Base-by-base conservation (phyloP, 371 early-diverging fungal species). In the Dinochytrium kinnereticum region DNA sequence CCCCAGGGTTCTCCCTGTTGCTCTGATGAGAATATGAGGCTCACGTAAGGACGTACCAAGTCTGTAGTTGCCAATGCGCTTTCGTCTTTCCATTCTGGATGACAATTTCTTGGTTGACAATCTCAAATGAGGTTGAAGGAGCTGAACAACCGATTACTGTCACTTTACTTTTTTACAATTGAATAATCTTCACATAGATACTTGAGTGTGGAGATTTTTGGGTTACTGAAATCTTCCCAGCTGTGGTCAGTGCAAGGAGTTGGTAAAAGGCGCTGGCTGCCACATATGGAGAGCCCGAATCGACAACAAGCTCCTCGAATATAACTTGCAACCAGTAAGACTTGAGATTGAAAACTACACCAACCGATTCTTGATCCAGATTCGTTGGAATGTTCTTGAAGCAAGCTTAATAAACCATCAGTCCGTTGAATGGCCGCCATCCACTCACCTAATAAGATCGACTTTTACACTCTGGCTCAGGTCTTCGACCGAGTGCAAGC, bases 31-130 rank as follows among this genome's bases (percentile, higher is more conserved):
- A n/a, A n/a, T n/a, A n/a, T n/a, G n/a, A n/a, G n/a, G n/a, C n/a
- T n/a, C n/a, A n/a, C n/a, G n/a, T n/a, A n/a, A n/a, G n/a, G n/a
- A n/a, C n/a, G n/a, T 21, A 66, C 70, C 70, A 10, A 70, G 40
- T 34, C 70, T 3, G 33, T 70, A 70, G 61, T 59, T 64, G 5
- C 70, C 70, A 7, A 70, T 61, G 26, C 70, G 59, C 64, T 70
- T 70, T 36, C 67, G 37, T 30, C 30, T 66, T 36, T 66, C 67
- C 67, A 66, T 66, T n/a, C n/a, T n/a, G n/a, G n/a, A n/a, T n/a
- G n/a, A n/a, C n/a, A n/a, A n/a, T n/a, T n/a, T n/a, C n/a, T n/a
- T n/a, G n/a, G n/a, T n/a, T n/a, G n/a, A n/a, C n/a, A n/a, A n/a
- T n/a, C n/a, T n/a, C n/a, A n/a, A n/a, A n/a, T n/a, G n/a, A n/a